A percentile compares a stretch with the other conserved stretches of the same genome.
Conservation (phyloP, 2,329 filamentous ascomycete genomes). For the Cladophialophora yegresii region DNA sequence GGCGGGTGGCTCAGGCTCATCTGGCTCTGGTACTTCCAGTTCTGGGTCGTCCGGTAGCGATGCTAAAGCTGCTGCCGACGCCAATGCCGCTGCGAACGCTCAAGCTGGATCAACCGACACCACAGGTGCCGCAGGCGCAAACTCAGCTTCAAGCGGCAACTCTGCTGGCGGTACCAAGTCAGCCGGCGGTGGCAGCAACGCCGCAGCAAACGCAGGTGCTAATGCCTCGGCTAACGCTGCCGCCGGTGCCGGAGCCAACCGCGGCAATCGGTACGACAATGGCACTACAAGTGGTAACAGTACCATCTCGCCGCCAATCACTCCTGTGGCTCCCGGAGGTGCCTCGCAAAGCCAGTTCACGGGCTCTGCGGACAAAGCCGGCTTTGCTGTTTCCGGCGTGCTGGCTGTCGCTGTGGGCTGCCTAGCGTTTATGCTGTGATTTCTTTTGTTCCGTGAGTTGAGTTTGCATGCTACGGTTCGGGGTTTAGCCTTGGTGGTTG, state of each 20-base stretch:
- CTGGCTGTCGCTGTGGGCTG: slow-evolving; percentile 26
- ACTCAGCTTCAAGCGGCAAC: slow-evolving; percentile 21
- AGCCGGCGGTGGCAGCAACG: slow-evolving; percentile 20
- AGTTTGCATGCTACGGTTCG: neutral
- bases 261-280: slow-evolving; percentile 5
- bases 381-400: slow-evolving; percentile 24
- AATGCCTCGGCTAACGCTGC: slow-evolving; percentile 19
- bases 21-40: slow-evolving; percentile 7
- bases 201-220: slow-evolving; percentile 22
- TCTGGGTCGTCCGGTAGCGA: slow-evolving; percentile 5
- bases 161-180: slow-evolving; percentile 21
- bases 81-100: slow-evolving; percentile 4
- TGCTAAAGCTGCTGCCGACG: slow-evolving; percentile 1
- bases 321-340: slow-evolving; percentile 14
- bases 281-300: slow-evolving; percentile 14
- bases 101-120: neutral
- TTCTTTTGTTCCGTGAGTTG: neutral
- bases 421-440: slow-evolving; percentile 28
- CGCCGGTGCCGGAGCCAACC: slow-evolving; percentile 21
- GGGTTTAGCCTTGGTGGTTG: neutral
- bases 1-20: slow-evolving; percentile 16
- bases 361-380: slow-evolving; percentile 9
- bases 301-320: slow-evolving; percentile 24
- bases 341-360: slow-evolving; percentile 2
- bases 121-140: slow-evolving; percentile 10